Evolutionary conservation across 106 monocot genomes (phyloP), one percentile per base, ranked within the genome.

Genomic region (Platanthera guangdongensis): DNA sequence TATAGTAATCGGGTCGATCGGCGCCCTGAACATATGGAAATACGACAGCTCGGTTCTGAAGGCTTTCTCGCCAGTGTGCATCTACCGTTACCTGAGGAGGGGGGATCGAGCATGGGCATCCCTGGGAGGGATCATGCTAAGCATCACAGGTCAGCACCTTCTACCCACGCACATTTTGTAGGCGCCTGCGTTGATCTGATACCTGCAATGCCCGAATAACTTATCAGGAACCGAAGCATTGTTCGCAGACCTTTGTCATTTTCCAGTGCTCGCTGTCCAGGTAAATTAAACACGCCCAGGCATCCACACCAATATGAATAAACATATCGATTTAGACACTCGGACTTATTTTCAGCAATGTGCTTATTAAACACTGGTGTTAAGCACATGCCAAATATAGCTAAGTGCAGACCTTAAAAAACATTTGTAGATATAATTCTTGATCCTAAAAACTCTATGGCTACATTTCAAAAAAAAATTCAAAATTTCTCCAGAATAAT

Each of bases 101-200:
- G 84, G 89, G 32, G 72, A 53, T 15, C 25, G 74, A 6, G 82
- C 80, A 50, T 97, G 93, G 96, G 76, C 86, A 11, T 93, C 93
- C 14, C 93, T 97, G 72, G 96, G 96, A 46, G 96, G 96, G 67
- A 91, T 97, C 72, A 78, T 97, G 91, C 96, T 97, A 50, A 87
- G 90, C 65, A 86, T 91, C 48, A 86, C 90, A 80, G 87, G 90
- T 84, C 7, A 67, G 72, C 4, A 72, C 32, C 12, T 25, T 57
- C 11, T 2, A 28, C 3, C 7, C 45, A 16, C 11, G 1, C 13
- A 49, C 57, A 14, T 14, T 79, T 67, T 51, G 54, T 70, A 15
- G 39, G 39, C n/a, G 13, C 60, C 60, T 71, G 5, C 4, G 15
- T 71, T 71, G 6, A 48, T 71, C 15, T 48, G 15, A 47, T 71